Conservation (phyloP, 2,329 filamentous ascomycete genomes). For the Helotiales sp. region DNA sequence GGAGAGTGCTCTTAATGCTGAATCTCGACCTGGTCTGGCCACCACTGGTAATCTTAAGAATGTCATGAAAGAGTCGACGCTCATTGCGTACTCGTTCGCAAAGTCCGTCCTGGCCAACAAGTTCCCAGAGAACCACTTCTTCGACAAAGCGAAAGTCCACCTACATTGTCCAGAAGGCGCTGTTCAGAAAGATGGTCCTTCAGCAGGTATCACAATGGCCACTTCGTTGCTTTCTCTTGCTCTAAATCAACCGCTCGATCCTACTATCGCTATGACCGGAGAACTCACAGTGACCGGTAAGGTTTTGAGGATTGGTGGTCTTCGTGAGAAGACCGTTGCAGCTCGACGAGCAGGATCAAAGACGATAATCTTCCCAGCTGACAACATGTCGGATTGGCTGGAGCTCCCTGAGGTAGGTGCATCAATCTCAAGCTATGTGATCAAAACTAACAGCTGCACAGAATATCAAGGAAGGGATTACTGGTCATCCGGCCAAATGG, state of each 20-base stretch:
- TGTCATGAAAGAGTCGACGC: slow-evolving; percentile 97
- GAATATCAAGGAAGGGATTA: slow-evolving; percentile 97
- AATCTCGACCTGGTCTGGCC: slow-evolving; percentile 77
- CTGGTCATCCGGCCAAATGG: slow-evolving; percentile 89
- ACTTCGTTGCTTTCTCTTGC: slow-evolving; percentile 85
- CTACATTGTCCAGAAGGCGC: slow-evolving; percentile 96
- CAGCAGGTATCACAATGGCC: slow-evolving; percentile 98
- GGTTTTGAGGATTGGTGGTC: slow-evolving; percentile 88
- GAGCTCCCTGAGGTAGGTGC: slow-evolving; percentile 88
- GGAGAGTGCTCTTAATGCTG: slow-evolving; percentile 73
- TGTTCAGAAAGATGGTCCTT: slow-evolving; percentile 90
- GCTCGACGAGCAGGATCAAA: slow-evolving; percentile 89
- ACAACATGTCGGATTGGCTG: slow-evolving; percentile 96
- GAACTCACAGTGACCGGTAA: slow-evolving; percentile 97
- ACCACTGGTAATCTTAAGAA: slow-evolving; percentile 93
- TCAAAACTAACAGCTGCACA: slow-evolving; percentile 41
- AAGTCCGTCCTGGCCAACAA: slow-evolving; percentile 83
- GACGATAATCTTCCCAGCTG: slow-evolving; percentile 90
- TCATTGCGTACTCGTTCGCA: slow-evolving; percentile 93
- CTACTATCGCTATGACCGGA: slow-evolving; percentile 95
- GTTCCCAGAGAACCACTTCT: slow-evolving; percentile 91
- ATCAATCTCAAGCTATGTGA: neutral
- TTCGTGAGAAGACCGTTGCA: slow-evolving; percentile 96
- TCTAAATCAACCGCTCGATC: slow-evolving; percentile 73
- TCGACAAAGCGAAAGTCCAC: slow-evolving; percentile 93